Evolutionary conservation across 257 asterid genomes (phyloP).

Genomic region (Solanum lycopersicoides): DNA sequence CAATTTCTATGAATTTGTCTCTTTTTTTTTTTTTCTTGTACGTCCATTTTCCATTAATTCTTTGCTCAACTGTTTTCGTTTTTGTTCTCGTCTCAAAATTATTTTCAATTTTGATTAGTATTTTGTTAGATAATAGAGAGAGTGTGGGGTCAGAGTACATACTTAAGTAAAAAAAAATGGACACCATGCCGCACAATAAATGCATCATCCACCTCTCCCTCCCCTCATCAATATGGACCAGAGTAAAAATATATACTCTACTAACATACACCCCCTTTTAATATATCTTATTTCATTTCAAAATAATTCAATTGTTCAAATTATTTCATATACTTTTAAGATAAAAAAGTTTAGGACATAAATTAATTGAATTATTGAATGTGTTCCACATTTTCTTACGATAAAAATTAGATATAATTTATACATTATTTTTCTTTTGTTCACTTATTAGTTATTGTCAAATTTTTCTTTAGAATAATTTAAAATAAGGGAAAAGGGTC

Average conservation of each 20-base stretch:
- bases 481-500: no score
- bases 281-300: neutral
- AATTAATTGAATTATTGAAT: neutral
- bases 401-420: no score
- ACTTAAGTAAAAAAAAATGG: neutral
- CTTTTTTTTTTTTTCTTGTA: neutral
- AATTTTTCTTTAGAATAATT: no score
- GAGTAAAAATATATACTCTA: no score
- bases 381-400: neutral
- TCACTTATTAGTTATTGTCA: neutral
- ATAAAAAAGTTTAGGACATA: no score
- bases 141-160: neutral
- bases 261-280: no score
- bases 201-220: neutral
- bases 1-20: neutral
- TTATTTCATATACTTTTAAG: no score
- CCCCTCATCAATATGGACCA: neutral
- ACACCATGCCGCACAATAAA: neutral
- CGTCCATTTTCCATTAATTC: neutral
- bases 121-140: neutral
- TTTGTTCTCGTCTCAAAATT: neutral
- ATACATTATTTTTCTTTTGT: neutral
- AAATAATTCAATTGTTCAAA: no score
- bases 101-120: neutral
- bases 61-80: neutral